Base-by-base conservation (phyloP, 208 protist genomes). In the Crithidia bombi region DNA sequence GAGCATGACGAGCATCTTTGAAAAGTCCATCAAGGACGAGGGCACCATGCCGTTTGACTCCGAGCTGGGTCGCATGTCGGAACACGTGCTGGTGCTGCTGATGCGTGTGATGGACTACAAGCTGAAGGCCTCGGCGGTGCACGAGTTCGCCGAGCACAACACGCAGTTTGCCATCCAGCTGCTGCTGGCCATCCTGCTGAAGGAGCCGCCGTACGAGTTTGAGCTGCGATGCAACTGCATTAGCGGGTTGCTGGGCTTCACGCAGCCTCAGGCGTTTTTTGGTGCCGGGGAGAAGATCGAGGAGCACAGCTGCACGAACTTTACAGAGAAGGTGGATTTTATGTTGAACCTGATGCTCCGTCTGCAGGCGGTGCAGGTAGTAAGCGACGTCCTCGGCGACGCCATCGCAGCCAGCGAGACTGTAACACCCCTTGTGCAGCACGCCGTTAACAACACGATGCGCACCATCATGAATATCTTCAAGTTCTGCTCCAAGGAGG, bases 151-250 rank as follows among this genome's bases (percentile, higher is more conserved):
- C 0, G 90, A 97, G 75, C 64, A 83, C 47, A 95, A 95, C 75
- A 87, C 83, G 47, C 93, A 97, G 78, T 97, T 97, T 67, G 90
- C 89, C 44, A 86, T 97, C 44, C 93, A 97, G 74, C 79, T 97
- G 23, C 85, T 97, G 68, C 82, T 96, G 46, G 93, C 93, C 25
- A 90, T 97, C 41, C 63, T 97, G 41, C 82, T 97, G 39, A 97
- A 97, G 81, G 87, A 95, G 61, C 93, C 93, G 35, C 75, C 87
- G 56, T 97, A 97, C 72, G 93, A 97, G 75, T 85, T 92, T 28
- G 85, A 81, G 61, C 86, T 97, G 67, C 87, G 89, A 23, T 94
- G 87, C 78, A 96, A 96, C 77, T 95, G 89, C 71, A 95, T 96
- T 75, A 88, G 79, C 47, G 85, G 81, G 30, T 79, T 97, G 49